phyloP scores from a whole-genome alignment of 2,329 filamentous ascomycete genomes.

The Apiospora pterosperma region DNA sequence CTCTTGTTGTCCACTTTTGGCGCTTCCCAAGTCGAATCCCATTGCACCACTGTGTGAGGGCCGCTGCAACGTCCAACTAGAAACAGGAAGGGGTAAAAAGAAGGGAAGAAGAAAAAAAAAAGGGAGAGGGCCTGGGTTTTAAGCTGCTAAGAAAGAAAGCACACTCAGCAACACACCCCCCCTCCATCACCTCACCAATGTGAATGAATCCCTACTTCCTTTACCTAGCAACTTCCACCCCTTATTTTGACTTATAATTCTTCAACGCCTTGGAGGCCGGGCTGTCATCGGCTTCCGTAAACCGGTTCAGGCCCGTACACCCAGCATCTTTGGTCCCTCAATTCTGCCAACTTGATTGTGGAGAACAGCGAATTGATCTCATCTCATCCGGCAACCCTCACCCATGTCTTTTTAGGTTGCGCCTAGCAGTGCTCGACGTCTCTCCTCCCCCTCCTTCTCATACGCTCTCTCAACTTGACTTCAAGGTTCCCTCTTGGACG shows the following conservation, averaged over 20 bases:
- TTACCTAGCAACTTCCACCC: not conserved
- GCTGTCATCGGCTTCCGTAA: not conserved
- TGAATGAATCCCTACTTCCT: not conserved
- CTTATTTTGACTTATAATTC: not conserved
- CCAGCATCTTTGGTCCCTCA: not conserved
- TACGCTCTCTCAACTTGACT: not conserved
- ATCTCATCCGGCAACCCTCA: constrained; percentile 1
- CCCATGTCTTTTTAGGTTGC: constrained; percentile 1
- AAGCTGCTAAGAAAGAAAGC: not conserved
- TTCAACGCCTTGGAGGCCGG: not conserved
- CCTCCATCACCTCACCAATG: not conserved
- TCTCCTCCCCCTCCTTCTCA: not conserved
- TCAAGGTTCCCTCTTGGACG: not conserved
- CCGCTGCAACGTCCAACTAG: not conserved
- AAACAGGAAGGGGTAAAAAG: not conserved
- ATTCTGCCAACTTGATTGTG: not conserved
- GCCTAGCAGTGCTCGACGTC: constrained; percentile 1
- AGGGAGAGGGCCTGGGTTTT: not conserved
- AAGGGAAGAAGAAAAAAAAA: constrained; percentile 1
- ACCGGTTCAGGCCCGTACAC: not conserved
- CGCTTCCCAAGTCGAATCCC: not conserved
- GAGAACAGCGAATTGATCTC: not conserved
- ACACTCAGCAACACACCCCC: not conserved
- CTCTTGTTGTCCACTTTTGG: not conserved
- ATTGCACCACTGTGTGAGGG: not conserved